Conservation (phyloP, 371 early-diverging fungal species). For the Mycotypha africana region DNA sequence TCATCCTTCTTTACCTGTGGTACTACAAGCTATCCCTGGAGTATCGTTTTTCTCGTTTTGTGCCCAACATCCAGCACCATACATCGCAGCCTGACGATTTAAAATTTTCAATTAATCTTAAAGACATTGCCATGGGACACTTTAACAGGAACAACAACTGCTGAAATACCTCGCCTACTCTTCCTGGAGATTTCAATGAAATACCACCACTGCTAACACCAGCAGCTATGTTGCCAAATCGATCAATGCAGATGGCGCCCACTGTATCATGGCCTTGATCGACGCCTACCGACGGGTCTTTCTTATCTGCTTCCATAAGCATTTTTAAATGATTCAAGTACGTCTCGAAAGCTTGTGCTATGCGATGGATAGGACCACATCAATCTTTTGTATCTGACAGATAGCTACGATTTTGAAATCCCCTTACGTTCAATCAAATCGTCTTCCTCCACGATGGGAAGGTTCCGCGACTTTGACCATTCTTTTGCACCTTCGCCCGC, state of each 20-base stretch:
- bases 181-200: constrained; percentile 74
- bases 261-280: constrained; percentile 73
- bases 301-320: constrained; percentile 8
- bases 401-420: neutral
- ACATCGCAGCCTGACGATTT: constrained; percentile 74
- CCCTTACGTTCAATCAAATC: constrained; percentile 21
- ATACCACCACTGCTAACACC: constrained; percentile 90
- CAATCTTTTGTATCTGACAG: neutral
- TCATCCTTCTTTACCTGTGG: constrained; percentile 42
- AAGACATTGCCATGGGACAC: too few relatives aligned
- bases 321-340: constrained; percentile 21
- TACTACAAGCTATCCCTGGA: constrained; percentile 61
- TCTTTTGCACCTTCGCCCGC: constrained; percentile 58
- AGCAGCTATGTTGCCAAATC: constrained; percentile 57
- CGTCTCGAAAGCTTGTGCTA: constrained; percentile 11
- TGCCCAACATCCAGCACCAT: constrained; percentile 73
- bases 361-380: too few relatives aligned
- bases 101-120: too few relatives aligned
- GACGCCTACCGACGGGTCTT: too few relatives aligned
- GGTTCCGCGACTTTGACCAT: constrained; percentile 41
- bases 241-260: constrained; percentile 78
- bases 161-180: constrained; percentile 85
- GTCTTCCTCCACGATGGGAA: constrained; percentile 17
- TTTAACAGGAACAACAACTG: too few relatives aligned
- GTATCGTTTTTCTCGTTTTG: constrained; percentile 22